phyloP scores from a whole-genome alignment of 148 eudicot genomes.

The Arbutus unedo region DNA sequence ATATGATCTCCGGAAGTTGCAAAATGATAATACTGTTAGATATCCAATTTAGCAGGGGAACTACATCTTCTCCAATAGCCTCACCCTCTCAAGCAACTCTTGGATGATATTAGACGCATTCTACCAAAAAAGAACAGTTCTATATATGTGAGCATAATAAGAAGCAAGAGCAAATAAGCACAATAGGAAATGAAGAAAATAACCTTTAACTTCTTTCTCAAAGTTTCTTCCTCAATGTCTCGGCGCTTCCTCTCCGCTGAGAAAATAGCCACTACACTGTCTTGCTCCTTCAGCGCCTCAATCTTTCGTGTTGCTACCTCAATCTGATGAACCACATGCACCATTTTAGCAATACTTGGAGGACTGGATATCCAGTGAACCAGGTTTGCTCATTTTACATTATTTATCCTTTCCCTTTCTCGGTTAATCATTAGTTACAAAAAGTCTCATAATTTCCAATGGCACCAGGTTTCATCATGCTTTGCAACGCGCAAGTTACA shows the following conservation, averaged over 20 bases:
- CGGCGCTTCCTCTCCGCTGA: constrained; percentile 72
- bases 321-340: constrained; percentile 36
- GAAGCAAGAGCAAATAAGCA: background rate
- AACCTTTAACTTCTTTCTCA: constrained; percentile 62
- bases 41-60: background rate
- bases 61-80: constrained; percentile 39
- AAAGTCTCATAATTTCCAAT: background rate
- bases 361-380: background rate
- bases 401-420: background rate
- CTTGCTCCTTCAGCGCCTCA: constrained; percentile 64
- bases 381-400: background rate
- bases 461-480: background rate
- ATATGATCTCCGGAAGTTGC: no score
- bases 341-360: background rate
- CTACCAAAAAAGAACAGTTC: constrained; percentile 24
- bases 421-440: background rate
- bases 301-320: constrained; percentile 37
- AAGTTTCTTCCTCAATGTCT: constrained; percentile 53
- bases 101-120: constrained; percentile 58
- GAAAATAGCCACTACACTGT: constrained; percentile 52
- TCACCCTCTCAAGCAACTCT: constrained; percentile 51
- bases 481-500: background rate
- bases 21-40: background rate
- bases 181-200: background rate
- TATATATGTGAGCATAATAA: background rate